These are phyloP conservation scores for Globisporangium spinosum DNA, from an alignment of 352 stramenopile species.

Conservation along the genomic window DNA sequence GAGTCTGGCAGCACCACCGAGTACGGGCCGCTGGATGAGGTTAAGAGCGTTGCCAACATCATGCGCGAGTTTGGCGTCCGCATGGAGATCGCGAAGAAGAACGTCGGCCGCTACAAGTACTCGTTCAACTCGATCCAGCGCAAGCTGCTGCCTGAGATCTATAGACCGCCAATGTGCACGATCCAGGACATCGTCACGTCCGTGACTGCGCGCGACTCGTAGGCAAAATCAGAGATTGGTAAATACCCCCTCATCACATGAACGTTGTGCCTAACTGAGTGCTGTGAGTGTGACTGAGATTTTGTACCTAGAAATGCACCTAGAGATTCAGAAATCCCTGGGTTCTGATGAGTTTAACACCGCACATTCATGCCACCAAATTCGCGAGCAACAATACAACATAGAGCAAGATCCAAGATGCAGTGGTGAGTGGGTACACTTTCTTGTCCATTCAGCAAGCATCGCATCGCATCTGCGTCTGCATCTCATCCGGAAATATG, in stretches of 20 bases:
- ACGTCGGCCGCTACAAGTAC: conserved; percentile 95
- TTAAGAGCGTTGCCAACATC: conserved; percentile 80
- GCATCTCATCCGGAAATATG: neutral
- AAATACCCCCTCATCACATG: neutral
- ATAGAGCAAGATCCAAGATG: neutral
- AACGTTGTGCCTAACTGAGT: neutral
- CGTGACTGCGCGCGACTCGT: conserved; percentile 86
- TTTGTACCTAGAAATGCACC: neutral
- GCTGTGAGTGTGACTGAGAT: neutral
- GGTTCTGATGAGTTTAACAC: neutral
- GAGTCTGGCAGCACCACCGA: conserved; percentile 41
- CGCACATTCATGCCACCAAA: neutral
- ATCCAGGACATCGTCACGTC: conserved; percentile 92
- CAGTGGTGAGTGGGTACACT: neutral
- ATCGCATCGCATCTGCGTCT: neutral
- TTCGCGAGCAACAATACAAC: neutral
- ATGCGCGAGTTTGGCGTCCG: conserved; percentile 91
- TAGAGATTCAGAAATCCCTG: neutral
- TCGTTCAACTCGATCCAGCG: conserved; percentile 97
- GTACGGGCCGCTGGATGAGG: conserved; percentile 61
- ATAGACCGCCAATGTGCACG: conserved; percentile 84
- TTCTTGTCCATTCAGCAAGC: neutral
- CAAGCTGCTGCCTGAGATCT: conserved; percentile 93
- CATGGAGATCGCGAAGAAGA: conserved; percentile 96
- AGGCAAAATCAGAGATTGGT: conserved; percentile 8